A percentile compares a stretch with the other conserved stretches of the same genome.
Conservation (phyloP, 2,329 filamentous ascomycete genomes). For the Coniochaeta sp. region DNA sequence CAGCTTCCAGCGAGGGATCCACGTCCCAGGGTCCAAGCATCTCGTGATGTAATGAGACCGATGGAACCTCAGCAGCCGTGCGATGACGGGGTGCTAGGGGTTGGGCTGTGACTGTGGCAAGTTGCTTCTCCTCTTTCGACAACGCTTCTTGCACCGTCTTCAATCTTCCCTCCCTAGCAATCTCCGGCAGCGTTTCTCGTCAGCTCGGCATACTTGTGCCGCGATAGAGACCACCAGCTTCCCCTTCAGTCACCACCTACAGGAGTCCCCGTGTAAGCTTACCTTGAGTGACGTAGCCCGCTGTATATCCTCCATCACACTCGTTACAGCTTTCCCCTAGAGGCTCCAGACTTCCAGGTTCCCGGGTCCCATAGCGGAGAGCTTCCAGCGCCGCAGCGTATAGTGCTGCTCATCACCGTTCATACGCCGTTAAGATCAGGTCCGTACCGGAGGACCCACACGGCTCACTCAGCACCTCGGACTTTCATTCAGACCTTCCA, state of each 20-base stretch:
- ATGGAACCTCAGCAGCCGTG: neutral
- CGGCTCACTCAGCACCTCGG: neutral
- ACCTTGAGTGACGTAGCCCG: neutral
- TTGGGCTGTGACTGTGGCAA: neutral
- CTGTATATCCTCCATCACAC: neutral
- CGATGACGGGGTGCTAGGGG: neutral
- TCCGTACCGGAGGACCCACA: neutral
- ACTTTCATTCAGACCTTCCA: neutral
- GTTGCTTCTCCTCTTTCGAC: neutral
- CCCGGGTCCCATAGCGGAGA: neutral
- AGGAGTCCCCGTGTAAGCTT: neutral
- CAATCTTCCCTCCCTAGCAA: neutral
- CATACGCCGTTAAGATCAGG: neutral
- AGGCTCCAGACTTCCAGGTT: neutral
- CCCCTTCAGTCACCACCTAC: neutral
- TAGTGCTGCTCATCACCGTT: neutral
- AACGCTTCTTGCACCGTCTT: no score
- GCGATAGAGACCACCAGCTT: neutral
- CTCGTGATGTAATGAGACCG: constrained; percentile 2
- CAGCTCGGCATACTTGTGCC: neutral
- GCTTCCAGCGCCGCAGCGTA: neutral
- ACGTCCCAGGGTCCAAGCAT: neutral
- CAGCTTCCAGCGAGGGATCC: neutral
- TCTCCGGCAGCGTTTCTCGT: neutral
- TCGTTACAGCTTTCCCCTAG: neutral